Evolutionary conservation across 176 grass and related monocot species (phyloP).

Genomic region (Saccharum spontaneum): DNA sequence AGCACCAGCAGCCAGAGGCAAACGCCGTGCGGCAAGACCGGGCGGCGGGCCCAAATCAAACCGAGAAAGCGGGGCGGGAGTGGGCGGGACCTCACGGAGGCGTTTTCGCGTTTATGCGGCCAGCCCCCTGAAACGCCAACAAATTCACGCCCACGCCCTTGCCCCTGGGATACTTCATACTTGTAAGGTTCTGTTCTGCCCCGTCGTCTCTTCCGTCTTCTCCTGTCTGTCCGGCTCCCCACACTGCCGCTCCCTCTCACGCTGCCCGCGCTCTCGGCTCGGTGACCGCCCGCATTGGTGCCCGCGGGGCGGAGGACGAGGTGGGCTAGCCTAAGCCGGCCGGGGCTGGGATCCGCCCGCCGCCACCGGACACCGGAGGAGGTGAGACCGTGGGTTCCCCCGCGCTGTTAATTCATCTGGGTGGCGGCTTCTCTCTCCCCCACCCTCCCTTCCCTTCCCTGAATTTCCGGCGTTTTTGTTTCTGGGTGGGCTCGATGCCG

Average conservation of each 20-base stretch:
- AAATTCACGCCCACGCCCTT: not conserved
- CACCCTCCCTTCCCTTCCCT: not conserved
- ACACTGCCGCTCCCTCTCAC: not conserved
- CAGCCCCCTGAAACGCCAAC: not conserved
- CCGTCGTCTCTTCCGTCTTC: not conserved
- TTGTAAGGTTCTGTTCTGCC: no score
- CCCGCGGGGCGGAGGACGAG: not conserved
- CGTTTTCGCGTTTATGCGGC: conserved; percentile 1
- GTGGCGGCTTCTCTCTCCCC: not conserved
- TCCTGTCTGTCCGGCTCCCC: not conserved
- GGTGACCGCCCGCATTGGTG: conserved; percentile 13
- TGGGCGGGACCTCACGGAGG: no score
- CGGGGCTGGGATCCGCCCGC: conserved; percentile 2
- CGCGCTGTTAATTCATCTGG: not conserved
- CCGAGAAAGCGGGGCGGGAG: not conserved
- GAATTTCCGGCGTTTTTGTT: not conserved
- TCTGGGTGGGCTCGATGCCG: not conserved
- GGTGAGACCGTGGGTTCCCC: conserved; percentile 33
- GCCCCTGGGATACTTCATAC: conserved; percentile 39
- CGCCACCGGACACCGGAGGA: not conserved
- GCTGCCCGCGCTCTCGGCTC: conserved; percentile 11
- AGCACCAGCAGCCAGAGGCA: no score
- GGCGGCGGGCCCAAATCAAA: conserved; percentile 14
- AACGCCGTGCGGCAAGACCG: no score
- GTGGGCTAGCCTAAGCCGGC: not conserved